These are phyloP conservation scores for Calophaca sinica DNA, from an alignment of 306 rosid genomes.

Conservation along the genomic window DNA sequence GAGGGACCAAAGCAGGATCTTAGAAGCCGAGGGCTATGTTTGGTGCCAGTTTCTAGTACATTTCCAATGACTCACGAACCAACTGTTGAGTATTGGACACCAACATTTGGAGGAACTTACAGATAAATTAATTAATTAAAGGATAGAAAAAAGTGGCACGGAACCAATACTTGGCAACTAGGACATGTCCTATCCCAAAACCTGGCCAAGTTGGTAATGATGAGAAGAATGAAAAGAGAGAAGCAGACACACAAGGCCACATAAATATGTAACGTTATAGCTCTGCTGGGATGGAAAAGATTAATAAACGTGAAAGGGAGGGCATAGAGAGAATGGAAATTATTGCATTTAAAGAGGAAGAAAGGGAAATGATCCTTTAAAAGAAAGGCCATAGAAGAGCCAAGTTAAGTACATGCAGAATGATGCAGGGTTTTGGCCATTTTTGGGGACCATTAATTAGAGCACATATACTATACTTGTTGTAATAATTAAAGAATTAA, in stretches of 20 bases:
- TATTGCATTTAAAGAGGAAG: constrained; percentile 44
- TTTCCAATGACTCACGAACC: constrained; percentile 90
- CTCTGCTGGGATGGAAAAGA: constrained; percentile 42
- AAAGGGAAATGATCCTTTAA: constrained; percentile 56
- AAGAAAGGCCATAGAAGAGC: constrained; percentile 49
- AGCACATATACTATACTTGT: constrained; percentile 47
- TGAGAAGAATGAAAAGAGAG: constrained; percentile 50
- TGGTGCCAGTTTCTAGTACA: constrained; percentile 95
- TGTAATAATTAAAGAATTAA: constrained; percentile 63
- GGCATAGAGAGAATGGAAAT: background rate
- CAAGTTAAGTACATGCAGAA: constrained; percentile 54
- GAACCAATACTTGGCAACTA: constrained; percentile 50
- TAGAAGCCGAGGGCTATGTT: constrained; percentile 90
- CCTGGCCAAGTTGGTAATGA: constrained; percentile 67
- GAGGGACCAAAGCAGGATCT: constrained; percentile 89
- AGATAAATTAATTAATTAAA: constrained; percentile 55
- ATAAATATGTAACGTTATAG: constrained; percentile 51
- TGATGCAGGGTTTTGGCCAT: constrained; percentile 56
- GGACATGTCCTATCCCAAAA: constrained; percentile 58
- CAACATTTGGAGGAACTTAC: constrained; percentile 91
- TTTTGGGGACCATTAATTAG: constrained; percentile 51
- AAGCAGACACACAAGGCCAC: constrained; percentile 56
- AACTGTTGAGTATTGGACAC: constrained; percentile 94
- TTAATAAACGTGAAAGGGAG: background rate
- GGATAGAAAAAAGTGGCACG: constrained; percentile 38